phyloP scores from a whole-genome alignment of 2,329 filamentous ascomycete genomes.

The Fusarium sp. region DNA sequence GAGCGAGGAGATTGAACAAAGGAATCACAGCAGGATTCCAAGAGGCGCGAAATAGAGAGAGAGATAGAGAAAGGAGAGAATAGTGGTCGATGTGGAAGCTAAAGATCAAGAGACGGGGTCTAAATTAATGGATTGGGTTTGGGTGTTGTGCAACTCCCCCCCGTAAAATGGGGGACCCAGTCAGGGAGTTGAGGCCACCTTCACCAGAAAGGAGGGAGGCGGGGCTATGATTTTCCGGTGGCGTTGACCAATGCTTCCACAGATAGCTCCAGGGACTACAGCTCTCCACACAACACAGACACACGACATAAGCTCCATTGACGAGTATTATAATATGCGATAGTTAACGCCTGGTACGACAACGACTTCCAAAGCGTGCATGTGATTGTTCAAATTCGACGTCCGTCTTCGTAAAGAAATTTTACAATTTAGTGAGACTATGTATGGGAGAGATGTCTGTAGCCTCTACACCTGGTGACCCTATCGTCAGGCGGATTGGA shows the following conservation, averaged over 20 bases:
- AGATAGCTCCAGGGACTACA: slow-evolving; percentile 11
- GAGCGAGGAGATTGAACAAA: slow-evolving; percentile 37
- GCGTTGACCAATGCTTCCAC: slow-evolving; percentile 3
- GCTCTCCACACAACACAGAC: background rate
- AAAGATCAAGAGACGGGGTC: slow-evolving; percentile 42
- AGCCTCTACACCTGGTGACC: slow-evolving; percentile 48
- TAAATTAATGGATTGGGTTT: slow-evolving; percentile 44
- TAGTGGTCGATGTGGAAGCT: slow-evolving; percentile 43
- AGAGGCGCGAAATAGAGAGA: slow-evolving; percentile 31
- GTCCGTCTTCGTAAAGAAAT: slow-evolving; percentile 25
- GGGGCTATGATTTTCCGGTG: slow-evolving; percentile 53
- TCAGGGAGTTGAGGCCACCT: slow-evolving; percentile 59
- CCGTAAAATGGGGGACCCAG: slow-evolving; percentile 40
- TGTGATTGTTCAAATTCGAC: slow-evolving; percentile 17
- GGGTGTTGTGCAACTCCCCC: slow-evolving; percentile 39
- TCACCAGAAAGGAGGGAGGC: slow-evolving; percentile 54
- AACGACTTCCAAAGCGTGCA: background rate
- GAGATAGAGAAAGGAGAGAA: slow-evolving; percentile 34
- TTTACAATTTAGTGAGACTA: slow-evolving; percentile 54
- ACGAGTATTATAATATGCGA: background rate
- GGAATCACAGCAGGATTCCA: slow-evolving; percentile 54
- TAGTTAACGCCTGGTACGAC: background rate
- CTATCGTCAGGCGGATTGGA: slow-evolving; percentile 38
- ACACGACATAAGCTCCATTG: background rate
- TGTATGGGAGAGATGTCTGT: slow-evolving; percentile 49